A percentile compares a stretch with the other conserved stretches of the same genome.
Evolutionary conservation across 345 rosid genomes (phyloP).

Genomic region (Trapa incisa): DNA sequence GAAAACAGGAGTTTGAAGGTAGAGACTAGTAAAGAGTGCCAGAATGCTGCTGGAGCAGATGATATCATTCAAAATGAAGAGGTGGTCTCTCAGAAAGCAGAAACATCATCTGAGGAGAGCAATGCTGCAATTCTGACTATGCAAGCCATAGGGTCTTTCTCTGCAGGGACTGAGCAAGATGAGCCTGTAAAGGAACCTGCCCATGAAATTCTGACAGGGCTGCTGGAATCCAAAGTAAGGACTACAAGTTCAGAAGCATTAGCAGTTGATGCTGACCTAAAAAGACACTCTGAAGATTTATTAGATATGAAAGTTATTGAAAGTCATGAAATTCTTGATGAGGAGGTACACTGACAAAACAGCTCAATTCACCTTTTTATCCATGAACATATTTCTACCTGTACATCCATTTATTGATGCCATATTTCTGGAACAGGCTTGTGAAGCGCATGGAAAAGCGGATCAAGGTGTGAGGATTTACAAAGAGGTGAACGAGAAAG

Average conservation of each 20-base stretch:
- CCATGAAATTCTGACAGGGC: not conserved
- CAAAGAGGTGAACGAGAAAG: not conserved
- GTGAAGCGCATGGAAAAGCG: not conserved
- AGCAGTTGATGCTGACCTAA: no score
- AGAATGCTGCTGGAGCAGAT: constrained; percentile 1
- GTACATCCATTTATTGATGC: not conserved
- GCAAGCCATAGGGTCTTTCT: not conserved
- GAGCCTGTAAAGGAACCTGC: not conserved
- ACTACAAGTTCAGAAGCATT: no score
- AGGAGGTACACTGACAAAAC: not conserved
- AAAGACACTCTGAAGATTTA: no score
- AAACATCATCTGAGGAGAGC: not conserved
- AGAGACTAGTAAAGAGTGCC: not conserved
- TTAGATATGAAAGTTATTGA: no score
- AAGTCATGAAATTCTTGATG: not conserved
- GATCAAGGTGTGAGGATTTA: not conserved
- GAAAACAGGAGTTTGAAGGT: not conserved
- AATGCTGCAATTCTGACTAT: not conserved
- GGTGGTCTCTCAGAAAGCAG: not conserved
- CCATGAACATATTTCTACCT: not conserved
- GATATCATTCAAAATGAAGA: not conserved
- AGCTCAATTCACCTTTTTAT: not conserved
- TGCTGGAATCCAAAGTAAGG: no score
- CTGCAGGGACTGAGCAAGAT: not conserved
- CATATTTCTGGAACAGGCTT: not conserved